These are phyloP conservation scores for Chalciporus pseudorubinellus DNA, from an alignment of 768 basidiomycete species.

Conservation along the genomic window DNA sequence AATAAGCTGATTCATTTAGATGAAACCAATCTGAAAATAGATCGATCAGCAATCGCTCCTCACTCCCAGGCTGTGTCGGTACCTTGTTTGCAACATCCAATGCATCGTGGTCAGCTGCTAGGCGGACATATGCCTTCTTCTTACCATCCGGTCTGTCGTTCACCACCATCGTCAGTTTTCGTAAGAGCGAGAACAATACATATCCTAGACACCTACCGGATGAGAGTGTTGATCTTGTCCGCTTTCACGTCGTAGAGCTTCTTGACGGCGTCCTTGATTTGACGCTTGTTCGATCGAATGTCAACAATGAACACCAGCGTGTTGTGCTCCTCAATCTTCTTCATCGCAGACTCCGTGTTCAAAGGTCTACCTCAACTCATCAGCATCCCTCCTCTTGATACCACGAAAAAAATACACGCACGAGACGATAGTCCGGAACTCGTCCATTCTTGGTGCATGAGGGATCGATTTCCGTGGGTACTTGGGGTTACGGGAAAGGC, in stretches of 20 bases:
- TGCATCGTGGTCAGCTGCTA: conserved; percentile 95
- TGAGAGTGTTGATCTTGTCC: conserved; percentile 96
- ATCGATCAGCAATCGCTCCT: neutral
- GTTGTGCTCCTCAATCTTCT: conserved; percentile 99
- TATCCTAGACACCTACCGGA: conserved; percentile 61
- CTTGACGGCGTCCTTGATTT: conserved; percentile 99
- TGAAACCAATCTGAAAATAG: conserved; percentile 79
- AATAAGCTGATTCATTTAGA: conserved; percentile 51
- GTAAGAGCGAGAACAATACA: neutral
- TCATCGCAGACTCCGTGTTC: conserved; percentile 98
- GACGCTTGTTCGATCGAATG: conserved; percentile 92
- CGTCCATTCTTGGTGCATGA: conserved; percentile 93
- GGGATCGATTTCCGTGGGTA: conserved; percentile 96
- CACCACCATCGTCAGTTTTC: neutral
- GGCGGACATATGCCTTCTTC: conserved; percentile 98
- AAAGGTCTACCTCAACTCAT: conserved; percentile 51
- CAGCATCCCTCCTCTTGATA: neutral
- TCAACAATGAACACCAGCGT: conserved; percentile 98
- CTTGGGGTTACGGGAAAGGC: conserved; percentile 76
- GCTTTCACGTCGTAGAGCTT: conserved; percentile 98
- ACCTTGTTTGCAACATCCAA: conserved; percentile 98
- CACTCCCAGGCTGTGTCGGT: conserved; percentile 9
- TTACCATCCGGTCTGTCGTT: conserved; percentile 83
- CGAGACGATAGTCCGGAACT: conserved; percentile 92
- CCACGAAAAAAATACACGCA: conserved; percentile 39